Conservation (phyloP, 257 asterid species). For the Ophiorrhiza pumila region DNA sequence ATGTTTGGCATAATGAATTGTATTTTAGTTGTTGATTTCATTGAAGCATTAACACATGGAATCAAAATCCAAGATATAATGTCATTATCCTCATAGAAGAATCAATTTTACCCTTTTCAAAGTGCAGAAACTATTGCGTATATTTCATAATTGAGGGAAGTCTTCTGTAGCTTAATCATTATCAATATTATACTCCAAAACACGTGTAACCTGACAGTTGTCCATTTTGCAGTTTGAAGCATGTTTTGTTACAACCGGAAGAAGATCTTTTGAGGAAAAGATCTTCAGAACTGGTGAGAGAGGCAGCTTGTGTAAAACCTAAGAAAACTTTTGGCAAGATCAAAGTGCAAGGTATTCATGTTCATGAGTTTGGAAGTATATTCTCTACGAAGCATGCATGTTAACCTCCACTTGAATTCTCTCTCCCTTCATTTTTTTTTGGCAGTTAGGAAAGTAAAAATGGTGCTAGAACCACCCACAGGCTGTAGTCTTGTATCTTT, state of each 20-base stretch:
- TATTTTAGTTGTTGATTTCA: background rate
- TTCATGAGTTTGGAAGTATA: background rate
- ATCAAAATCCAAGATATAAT: background rate
- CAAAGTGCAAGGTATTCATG: constrained; percentile 69
- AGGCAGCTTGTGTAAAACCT: constrained; percentile 68
- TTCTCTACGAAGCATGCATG: background rate
- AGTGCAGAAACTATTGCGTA: background rate
- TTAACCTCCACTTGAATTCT: background rate
- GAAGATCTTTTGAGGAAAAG: constrained; percentile 72
- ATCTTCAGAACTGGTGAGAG: constrained; percentile 67
- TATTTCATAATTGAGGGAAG: too few relatives aligned
- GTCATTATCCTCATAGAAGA: background rate
- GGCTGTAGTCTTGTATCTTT: constrained; percentile 73
- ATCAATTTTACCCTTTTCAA: background rate
- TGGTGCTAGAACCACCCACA: constrained; percentile 82
- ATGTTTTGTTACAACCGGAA: constrained; percentile 75
- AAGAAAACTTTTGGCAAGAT: constrained; percentile 85
- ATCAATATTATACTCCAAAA: background rate
- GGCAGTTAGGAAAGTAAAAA: constrained; percentile 85
- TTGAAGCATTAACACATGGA: background rate
- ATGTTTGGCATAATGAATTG: background rate
- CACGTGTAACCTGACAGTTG: background rate
- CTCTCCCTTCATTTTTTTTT: constrained; percentile 22
- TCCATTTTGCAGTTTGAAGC: constrained; percentile 47
- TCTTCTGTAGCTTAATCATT: background rate